These are phyloP conservation scores for Ogataea minuta DNA, from an alignment of 805 yeast species.

Conservation along the genomic window DNA sequence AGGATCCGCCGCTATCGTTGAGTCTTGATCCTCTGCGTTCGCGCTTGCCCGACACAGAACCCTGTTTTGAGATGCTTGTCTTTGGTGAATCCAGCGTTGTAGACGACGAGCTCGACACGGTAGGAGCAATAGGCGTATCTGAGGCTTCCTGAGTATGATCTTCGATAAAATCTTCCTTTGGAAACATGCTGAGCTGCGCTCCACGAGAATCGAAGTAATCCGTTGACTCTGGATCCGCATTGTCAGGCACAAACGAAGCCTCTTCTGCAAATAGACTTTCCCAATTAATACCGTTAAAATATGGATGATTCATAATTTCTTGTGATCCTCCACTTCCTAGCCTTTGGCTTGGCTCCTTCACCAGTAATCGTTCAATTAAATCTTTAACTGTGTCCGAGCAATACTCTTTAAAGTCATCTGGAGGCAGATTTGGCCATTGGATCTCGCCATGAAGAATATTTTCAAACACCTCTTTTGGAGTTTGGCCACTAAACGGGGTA, in stretches of 20 bases:
- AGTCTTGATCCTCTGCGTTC: constrained; percentile 74
- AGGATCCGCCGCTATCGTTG: constrained; percentile 54
- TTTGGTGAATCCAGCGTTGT: constrained; percentile 31
- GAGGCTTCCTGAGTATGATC: constrained; percentile 20
- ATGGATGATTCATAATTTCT: constrained; percentile 78
- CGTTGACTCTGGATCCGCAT: constrained; percentile 80
- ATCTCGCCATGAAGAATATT: constrained; percentile 73
- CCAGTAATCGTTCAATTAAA: constrained; percentile 61
- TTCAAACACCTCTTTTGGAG: constrained; percentile 78
- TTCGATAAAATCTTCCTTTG: constrained; percentile 37
- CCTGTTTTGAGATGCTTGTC: constrained; percentile 27
- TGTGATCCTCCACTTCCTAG: constrained; percentile 76
- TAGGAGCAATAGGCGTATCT: constrained; percentile 13
- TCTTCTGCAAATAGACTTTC: constrained; percentile 61
- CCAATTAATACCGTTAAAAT: constrained; percentile 76
- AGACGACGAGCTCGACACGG: constrained; percentile 28
- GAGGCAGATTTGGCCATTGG: constrained; percentile 76
- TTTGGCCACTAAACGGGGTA: constrained; percentile 88
- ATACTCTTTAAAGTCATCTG: constrained; percentile 48
- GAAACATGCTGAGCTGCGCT: constrained; percentile 67
- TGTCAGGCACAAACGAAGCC: constrained; percentile 79
- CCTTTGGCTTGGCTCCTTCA: constrained; percentile 61
- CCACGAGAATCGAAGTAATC: constrained; percentile 92
- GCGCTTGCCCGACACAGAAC: constrained; percentile 44
- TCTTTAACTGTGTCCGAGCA: constrained; percentile 72